These are phyloP conservation scores for Blastobotrys peoriensis DNA, from an alignment of 805 yeast genomes.

Conservation along the genomic window DNA sequence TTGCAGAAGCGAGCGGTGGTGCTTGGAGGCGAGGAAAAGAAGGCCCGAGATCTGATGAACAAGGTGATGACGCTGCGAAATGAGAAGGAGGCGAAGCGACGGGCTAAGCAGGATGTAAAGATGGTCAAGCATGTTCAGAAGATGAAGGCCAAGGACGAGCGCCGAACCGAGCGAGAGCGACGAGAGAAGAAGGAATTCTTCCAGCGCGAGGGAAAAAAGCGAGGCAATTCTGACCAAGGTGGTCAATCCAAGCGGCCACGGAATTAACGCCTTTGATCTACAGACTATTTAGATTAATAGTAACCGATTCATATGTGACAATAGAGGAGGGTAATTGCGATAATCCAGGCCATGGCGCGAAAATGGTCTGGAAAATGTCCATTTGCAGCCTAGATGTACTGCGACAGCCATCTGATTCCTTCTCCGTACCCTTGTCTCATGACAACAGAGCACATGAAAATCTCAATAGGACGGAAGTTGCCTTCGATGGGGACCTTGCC, in stretches of 20 bases:
- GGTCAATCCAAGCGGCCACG: slow-evolving; percentile 15
- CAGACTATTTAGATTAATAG: background rate
- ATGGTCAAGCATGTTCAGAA: slow-evolving; percentile 70
- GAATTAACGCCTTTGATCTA: too few relatives aligned
- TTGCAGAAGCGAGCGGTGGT: slow-evolving; percentile 90
- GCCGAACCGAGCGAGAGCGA: slow-evolving; percentile 65
- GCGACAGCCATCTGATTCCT: slow-evolving; percentile 97
- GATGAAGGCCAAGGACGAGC: slow-evolving; percentile 67
- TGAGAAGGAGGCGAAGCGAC: slow-evolving; percentile 76
- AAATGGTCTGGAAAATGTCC: too few relatives aligned
- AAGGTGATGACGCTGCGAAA: slow-evolving; percentile 78
- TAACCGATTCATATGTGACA: background rate
- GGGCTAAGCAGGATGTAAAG: slow-evolving; percentile 65
- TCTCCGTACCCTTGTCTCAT: slow-evolving; percentile 99
- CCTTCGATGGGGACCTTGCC: slow-evolving; percentile 62
- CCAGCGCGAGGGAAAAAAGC: slow-evolving; percentile 37
- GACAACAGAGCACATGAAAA: slow-evolving; percentile 95
- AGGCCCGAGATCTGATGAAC: slow-evolving; percentile 82
- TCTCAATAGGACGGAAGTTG: slow-evolving; percentile 84
- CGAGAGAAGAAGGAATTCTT: slow-evolving; percentile 87
- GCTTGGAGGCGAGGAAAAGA: slow-evolving; percentile 85
- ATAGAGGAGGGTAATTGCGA: too few relatives aligned
- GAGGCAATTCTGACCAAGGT: slow-evolving; percentile 24
- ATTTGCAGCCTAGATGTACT: slow-evolving; percentile 81
- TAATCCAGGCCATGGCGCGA: too few relatives aligned